Evolutionary conservation across 164 flowering plant species (phyloP).

Genomic region (Protea cynaroides): DNA sequence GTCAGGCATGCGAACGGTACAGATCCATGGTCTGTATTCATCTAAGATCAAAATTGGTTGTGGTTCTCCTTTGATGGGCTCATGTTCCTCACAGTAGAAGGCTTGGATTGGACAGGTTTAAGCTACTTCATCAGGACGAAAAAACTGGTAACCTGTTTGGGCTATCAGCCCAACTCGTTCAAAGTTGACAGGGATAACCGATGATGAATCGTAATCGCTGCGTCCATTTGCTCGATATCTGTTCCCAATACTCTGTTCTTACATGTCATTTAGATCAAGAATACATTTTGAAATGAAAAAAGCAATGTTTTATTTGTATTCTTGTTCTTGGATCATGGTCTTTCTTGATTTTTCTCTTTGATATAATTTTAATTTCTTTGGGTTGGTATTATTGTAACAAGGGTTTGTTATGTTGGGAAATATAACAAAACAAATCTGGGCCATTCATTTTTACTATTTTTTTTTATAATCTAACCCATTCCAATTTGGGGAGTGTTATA

Average conservation of each 20-base stretch:
- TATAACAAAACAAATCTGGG: too few relatives aligned
- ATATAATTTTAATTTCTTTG: too few relatives aligned
- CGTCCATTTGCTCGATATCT: slow-evolving; percentile 39
- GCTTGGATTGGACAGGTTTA: slow-evolving; percentile 37
- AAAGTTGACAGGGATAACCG: slow-evolving; percentile 1
- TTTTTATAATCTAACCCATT: too few relatives aligned
- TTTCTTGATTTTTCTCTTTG: too few relatives aligned
- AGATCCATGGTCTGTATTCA: not conserved
- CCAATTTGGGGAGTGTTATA: too few relatives aligned
- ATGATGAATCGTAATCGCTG: slow-evolving; percentile 10
- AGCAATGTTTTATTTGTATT: too few relatives aligned
- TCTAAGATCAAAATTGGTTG: not conserved
- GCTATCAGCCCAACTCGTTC: slow-evolving; percentile 33
- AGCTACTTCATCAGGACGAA: slow-evolving; percentile 24
- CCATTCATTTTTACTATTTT: too few relatives aligned
- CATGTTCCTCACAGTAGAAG: slow-evolving; percentile 43
- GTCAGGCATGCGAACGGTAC: not conserved
- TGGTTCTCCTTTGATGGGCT: slow-evolving; percentile 22
- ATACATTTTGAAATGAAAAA: too few relatives aligned
- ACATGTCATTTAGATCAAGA: slow-evolving; percentile 55
- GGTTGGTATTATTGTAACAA: too few relatives aligned
- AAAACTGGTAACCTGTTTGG: slow-evolving; percentile 27
- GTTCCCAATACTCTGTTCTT: slow-evolving; percentile 42
- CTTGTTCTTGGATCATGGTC: too few relatives aligned
- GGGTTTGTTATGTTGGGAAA: too few relatives aligned